phyloP scores from a whole-genome alignment of 495 filamentous ascomycete species.

The Penicillium diatomitis region DNA sequence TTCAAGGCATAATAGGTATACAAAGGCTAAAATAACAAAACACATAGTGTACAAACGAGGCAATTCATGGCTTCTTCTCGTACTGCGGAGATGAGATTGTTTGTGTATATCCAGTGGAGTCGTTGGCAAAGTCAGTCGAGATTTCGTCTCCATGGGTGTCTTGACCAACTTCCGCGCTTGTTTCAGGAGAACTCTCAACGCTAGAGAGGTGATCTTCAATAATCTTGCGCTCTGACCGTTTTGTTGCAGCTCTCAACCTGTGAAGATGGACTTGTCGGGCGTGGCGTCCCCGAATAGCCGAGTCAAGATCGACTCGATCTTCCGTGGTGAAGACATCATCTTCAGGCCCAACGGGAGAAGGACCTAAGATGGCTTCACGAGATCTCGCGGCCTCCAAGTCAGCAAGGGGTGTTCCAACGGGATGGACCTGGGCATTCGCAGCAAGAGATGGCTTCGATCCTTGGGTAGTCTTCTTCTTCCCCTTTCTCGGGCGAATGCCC shows the following conservation, averaged over 20 bases:
- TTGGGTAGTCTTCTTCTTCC: not conserved
- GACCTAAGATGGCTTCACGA: not conserved
- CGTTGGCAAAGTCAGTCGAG: not conserved
- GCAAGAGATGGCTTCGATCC: not conserved
- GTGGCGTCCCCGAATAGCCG: conserved; percentile 1
- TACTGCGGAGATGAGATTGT: not conserved
- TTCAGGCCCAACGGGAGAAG: not conserved
- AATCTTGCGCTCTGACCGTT: not conserved
- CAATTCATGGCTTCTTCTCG: not conserved
- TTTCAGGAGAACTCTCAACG: not conserved
- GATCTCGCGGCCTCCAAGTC: not conserved
- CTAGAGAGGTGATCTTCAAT: not conserved
- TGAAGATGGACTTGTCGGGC: not conserved
- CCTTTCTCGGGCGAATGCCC: not conserved
- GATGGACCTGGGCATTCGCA: not conserved
- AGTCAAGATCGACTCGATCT: conserved; percentile 7
- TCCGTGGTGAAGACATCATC: not conserved
- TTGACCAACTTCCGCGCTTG: not conserved
- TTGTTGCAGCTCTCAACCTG: not conserved
- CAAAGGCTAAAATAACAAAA: conserved; percentile 9
- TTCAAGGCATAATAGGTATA: conserved; percentile 2
- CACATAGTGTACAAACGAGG: conserved; percentile 7
- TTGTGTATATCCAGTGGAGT: not conserved
- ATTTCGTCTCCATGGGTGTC: not conserved
- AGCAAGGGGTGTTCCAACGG: not conserved